Evolutionary conservation across 345 rosid species (phyloP).

Genomic region (Excoecaria cochinchinensis): DNA sequence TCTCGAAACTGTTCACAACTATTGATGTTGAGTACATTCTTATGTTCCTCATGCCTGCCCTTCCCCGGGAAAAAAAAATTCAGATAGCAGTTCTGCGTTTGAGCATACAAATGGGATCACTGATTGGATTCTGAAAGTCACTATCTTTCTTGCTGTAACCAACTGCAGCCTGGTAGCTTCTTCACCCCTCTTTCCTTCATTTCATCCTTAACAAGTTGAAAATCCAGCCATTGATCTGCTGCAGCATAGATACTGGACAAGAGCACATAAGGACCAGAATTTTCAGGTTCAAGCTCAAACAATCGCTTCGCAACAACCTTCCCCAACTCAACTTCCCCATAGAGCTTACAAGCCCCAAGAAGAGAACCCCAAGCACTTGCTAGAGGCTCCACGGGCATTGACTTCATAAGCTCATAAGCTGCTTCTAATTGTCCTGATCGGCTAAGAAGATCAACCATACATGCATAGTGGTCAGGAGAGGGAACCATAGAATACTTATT

Average conservation of each 20-base stretch:
- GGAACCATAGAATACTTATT: slow-evolving; percentile 45
- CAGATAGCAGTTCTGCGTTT: neutral
- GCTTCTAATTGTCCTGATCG: slow-evolving; percentile 50
- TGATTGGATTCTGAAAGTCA: neutral
- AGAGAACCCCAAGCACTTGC: slow-evolving; percentile 73
- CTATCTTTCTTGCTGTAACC: slow-evolving; percentile 18
- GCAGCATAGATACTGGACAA: slow-evolving; percentile 72
- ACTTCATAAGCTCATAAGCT: slow-evolving; percentile 53
- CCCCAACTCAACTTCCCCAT: slow-evolving; percentile 54
- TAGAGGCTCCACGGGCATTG: slow-evolving; percentile 56
- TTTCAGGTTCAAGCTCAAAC: slow-evolving; percentile 60
- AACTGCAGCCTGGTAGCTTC: slow-evolving; percentile 61
- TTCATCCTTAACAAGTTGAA: slow-evolving; percentile 49
- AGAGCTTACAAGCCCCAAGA: slow-evolving; percentile 58
- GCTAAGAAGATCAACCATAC: slow-evolving; percentile 69
- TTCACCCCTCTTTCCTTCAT: slow-evolving; percentile 60
- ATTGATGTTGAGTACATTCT: neutral
- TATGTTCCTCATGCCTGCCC: neutral
- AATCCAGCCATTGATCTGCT: slow-evolving; percentile 60
- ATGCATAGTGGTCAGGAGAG: slow-evolving; percentile 59
- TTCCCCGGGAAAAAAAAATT: neutral
- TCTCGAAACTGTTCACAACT: no score
- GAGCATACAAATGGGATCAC: neutral
- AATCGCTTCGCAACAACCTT: slow-evolving; percentile 47
- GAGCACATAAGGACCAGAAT: slow-evolving; percentile 61